Conservation (phyloP, 352 stramenopile species). For the Globisporangium splendens region DNA sequence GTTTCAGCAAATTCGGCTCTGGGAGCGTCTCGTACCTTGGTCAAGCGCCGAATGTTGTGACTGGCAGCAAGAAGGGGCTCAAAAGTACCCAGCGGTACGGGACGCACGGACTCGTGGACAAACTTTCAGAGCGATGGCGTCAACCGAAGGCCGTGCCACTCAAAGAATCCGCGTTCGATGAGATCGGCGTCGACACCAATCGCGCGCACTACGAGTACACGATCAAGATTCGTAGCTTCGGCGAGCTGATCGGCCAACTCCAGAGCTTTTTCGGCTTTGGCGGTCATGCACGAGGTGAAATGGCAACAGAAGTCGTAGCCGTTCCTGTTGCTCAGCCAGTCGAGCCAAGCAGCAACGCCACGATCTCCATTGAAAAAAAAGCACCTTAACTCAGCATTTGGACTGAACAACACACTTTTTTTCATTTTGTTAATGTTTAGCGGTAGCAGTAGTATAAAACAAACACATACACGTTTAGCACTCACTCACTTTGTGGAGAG, state of each 20-base stretch:
- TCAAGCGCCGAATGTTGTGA: slow-evolving; percentile 4
- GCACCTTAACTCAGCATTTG: too few species aligned
- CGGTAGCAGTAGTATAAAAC: too few species aligned
- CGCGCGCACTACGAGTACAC: not conserved
- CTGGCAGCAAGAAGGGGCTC: slow-evolving; percentile 4
- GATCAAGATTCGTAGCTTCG: slow-evolving; percentile 14
- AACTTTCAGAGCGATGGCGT: not conserved
- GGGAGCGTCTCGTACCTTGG: slow-evolving; percentile 17
- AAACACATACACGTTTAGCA: not conserved
- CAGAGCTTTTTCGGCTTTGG: slow-evolving; percentile 9
- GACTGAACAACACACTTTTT: too few species aligned
- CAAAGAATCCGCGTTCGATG: slow-evolving; percentile 12
- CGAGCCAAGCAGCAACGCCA: not conserved
- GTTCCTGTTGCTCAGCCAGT: not conserved
- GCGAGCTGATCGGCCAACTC: slow-evolving; percentile 5
- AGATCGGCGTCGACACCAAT: slow-evolving; percentile 2
- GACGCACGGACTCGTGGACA: slow-evolving; percentile 1
- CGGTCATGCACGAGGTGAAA: not conserved
- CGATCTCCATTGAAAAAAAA: too few species aligned
- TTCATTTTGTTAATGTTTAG: too few species aligned
- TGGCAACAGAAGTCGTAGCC: not conserved
- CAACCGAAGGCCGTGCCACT: slow-evolving; percentile 6
- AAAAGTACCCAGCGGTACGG: slow-evolving; percentile 5
- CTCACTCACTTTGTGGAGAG: not conserved
- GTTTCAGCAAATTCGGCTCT: slow-evolving; percentile 13